These are phyloP conservation scores for Candida golubevii DNA, from an alignment of 805 yeast species.

Conservation along the genomic window DNA sequence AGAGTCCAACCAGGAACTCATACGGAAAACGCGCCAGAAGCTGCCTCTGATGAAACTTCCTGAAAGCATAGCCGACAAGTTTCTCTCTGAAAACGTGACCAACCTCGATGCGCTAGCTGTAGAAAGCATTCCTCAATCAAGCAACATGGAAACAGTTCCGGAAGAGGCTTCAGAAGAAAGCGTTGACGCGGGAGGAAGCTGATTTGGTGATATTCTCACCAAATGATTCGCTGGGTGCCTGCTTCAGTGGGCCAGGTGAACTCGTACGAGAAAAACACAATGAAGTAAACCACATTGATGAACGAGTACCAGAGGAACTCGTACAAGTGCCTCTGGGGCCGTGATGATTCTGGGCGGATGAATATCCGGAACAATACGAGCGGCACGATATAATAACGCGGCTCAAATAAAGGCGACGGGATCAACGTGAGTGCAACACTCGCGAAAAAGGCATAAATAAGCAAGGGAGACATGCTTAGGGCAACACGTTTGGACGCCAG, in stretches of 20 bases:
- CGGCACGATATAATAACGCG: conserved; percentile 87
- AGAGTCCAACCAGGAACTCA: conserved; percentile 2
- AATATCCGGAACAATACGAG: conserved; percentile 68
- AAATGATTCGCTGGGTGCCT: conserved; percentile 73
- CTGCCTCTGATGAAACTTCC: conserved; percentile 6
- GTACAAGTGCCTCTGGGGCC: conserved; percentile 20
- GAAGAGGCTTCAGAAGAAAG: neutral
- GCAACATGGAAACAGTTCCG: neutral
- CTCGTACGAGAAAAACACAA: conserved; percentile 55
- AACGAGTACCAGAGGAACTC: conserved; percentile 63
- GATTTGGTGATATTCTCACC: conserved; percentile 45
- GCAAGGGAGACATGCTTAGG: conserved; percentile 23
- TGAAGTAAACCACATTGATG: conserved; percentile 50
- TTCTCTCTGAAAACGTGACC: conserved; percentile 28
- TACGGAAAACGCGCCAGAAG: conserved; percentile 6
- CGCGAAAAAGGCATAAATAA: conserved; percentile 47
- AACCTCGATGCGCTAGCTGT: conserved; percentile 19
- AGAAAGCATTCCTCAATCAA: conserved; percentile 3
- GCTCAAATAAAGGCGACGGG: conserved; percentile 92
- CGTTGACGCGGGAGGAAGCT: neutral
- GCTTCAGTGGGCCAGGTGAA: conserved; percentile 67
- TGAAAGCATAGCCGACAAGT: conserved; percentile 22
- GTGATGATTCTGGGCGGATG: conserved; percentile 20
- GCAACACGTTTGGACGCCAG: conserved; percentile 3
- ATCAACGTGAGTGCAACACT: conserved; percentile 60